These are phyloP conservation scores for Penicillium brasilianum DNA, from an alignment of 2,329 filamentous ascomycete species.

Conservation along the genomic window DNA sequence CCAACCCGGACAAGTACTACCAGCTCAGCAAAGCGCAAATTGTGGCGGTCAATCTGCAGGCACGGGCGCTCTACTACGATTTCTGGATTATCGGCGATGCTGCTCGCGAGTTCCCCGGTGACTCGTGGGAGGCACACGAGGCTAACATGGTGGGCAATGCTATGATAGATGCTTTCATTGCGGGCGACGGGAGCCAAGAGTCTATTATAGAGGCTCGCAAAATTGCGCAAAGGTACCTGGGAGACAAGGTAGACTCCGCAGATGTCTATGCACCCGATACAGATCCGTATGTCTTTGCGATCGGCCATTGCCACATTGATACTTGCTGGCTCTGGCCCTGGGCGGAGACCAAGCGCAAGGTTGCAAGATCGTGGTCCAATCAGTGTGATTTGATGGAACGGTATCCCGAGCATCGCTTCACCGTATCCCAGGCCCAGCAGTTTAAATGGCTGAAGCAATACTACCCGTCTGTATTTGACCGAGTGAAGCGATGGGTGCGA, in stretches of 20 bases:
- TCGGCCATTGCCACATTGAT: constrained; percentile 97
- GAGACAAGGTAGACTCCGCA: constrained; percentile 77
- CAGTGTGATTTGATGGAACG: constrained; percentile 95
- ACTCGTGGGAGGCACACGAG: constrained; percentile 87
- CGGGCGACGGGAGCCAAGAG: constrained; percentile 71
- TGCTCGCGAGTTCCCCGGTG: constrained; percentile 83
- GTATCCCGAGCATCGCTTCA: constrained; percentile 92
- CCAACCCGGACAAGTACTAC: constrained; percentile 82
- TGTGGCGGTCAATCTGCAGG: constrained; percentile 84
- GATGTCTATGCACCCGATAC: constrained; percentile 81
- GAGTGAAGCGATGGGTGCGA: constrained; percentile 89
- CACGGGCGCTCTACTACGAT: constrained; percentile 82
- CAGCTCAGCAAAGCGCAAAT: constrained; percentile 79
- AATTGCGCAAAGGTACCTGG: constrained; percentile 82
- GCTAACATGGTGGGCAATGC: constrained; percentile 82
- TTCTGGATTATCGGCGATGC: constrained; percentile 96
- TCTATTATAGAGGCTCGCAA: constrained; percentile 80
- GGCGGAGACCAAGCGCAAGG: constrained; percentile 96
- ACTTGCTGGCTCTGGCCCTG: constrained; percentile 99
- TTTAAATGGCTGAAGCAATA: constrained; percentile 95
- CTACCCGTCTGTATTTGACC: constrained; percentile 86
- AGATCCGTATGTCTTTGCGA: constrained; percentile 79
- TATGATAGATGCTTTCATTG: constrained; percentile 89
- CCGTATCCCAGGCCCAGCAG: constrained; percentile 92
- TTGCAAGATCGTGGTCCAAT: constrained; percentile 93